Percentiles rank a stretch among this genome's conserved stretches.
These are phyloP conservation scores for Ceratobasidium sp. DNA, from an alignment of 1,284 basidiomycete genomes.

Conservation along the genomic window DNA sequence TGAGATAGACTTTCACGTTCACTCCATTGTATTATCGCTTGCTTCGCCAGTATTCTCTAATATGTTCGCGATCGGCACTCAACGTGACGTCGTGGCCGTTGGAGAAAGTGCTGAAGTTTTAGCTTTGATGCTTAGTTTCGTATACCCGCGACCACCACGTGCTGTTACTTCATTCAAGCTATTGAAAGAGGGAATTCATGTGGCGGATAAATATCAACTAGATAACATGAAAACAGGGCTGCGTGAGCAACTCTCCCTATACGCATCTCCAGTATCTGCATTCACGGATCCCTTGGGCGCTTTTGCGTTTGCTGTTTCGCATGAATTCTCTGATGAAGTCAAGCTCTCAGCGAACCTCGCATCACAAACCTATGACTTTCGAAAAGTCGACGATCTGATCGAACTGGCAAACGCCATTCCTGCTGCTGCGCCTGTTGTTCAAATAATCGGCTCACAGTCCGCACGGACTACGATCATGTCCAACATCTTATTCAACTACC, in stretches of 20 bases:
- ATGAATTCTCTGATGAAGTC: conserved; percentile 1
- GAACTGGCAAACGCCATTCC: conserved; percentile 1
- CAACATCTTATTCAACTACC: conserved; percentile 2
- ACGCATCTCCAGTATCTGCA: not conserved
- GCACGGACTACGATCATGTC: not conserved
- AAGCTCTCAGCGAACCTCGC: not conserved
- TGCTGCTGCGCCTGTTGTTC: not conserved
- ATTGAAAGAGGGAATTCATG: not conserved
- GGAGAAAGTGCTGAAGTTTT: not conserved
- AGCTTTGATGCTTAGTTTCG: conserved; percentile 4
- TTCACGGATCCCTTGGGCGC: conserved; percentile 9
- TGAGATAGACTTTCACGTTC: conserved; percentile 40
- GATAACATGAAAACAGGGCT: not conserved
- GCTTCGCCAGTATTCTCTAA: conserved; percentile 36
- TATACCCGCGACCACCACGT: conserved; percentile 12
- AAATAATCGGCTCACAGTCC: not conserved
- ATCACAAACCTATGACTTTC: not conserved
- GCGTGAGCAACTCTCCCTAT: not conserved
- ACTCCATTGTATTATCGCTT: conserved; percentile 25
- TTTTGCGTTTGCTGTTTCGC: not conserved
- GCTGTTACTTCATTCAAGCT: not conserved
- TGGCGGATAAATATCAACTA: conserved; percentile 25
- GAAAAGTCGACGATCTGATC: not conserved
- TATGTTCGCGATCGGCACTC: conserved; percentile 22
- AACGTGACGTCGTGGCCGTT: not conserved